Evolutionary conservation across 2,329 filamentous ascomycete genomes (phyloP), one percentile per base, ranked within the genome.

Genomic region (Delphinella strobiligena): DNA sequence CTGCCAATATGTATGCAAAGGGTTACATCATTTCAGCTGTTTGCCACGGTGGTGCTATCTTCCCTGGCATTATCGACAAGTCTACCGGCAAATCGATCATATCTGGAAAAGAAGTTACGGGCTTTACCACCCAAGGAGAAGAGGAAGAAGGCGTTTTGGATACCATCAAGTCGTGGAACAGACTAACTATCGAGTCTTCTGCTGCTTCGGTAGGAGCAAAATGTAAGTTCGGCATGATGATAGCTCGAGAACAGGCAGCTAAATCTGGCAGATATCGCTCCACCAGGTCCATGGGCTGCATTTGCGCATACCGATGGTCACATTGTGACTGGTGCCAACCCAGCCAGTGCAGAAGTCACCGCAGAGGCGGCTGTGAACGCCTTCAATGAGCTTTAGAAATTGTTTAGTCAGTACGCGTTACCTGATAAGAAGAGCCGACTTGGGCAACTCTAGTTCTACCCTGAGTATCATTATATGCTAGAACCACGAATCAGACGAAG

Each of bases 21-120:
- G 61, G 62, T 4, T 62, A 62, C 17, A 50, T 69, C 31, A 54
- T 69, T 19, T 54, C 61, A 5, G 58, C 63, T 9, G 66, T 69
- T 31, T 63, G 61, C 46, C 61, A 64, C 42, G 59, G 61, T 18
- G 49, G 49, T 8, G 59, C 61, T 5, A 62, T 63, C 41, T 61
- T 62, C 48, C 49, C 60, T 2, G 53, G 51, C 4, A 50, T 62
- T 19, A 46, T 56, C 19, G 54, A 61, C 24, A 40, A 47, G 4
- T 32, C 40, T 10, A 59, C 56, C 12, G 47, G 50, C 19, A 52
- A 58, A 37, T 53, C 59, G 2, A 53, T 62, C 32, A 55, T 63
- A 31, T 31, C 39, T 0, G 55, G 55, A 27, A 58, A 56, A 44
- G 57, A 48, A 24, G 51, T 64, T 4, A 63, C 60, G 2, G 61